Conservation (phyloP, 257 asterid genomes). For the Catharanthus roseus region DNA sequence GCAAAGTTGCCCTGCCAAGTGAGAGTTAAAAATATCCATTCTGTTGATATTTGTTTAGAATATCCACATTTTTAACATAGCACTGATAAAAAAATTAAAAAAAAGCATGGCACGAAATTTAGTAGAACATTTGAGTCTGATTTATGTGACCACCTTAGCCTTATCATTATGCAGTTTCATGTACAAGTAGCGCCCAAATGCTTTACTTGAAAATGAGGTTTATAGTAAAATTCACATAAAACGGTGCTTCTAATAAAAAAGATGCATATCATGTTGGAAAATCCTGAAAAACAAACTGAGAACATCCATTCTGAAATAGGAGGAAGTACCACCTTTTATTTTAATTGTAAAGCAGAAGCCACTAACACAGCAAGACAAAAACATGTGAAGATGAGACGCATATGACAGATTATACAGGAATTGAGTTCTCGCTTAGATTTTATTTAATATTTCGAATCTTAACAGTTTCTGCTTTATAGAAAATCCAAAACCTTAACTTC, state of each 20-base stretch:
- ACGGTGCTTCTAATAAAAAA: not conserved
- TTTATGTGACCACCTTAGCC: not conserved
- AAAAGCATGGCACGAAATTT: not conserved
- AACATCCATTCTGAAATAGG: not conserved
- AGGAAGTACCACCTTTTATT: not conserved
- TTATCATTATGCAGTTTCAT: not conserved
- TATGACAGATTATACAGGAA: not conserved
- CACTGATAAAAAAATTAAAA: not conserved
- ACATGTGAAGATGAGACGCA: not conserved
- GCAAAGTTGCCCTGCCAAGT: slow-evolving; percentile 60
- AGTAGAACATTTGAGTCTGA: not conserved
- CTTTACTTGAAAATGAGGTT: not conserved
- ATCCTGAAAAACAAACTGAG: not conserved
- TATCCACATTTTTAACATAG: not conserved
- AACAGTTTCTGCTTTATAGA: not conserved
- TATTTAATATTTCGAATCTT: too few species aligned
- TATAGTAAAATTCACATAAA: not conserved
- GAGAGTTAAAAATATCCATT: not conserved
- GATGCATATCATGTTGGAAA: not conserved
- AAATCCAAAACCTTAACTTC: too few species aligned
- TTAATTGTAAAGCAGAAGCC: not conserved
- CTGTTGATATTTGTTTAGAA: not conserved
- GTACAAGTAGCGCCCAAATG: not conserved
- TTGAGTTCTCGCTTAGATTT: too few species aligned
- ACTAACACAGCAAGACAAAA: not conserved